Base-by-base conservation (phyloP, 1,284 basidiomycete genomes). In the Trichosporon sp. region DNA sequence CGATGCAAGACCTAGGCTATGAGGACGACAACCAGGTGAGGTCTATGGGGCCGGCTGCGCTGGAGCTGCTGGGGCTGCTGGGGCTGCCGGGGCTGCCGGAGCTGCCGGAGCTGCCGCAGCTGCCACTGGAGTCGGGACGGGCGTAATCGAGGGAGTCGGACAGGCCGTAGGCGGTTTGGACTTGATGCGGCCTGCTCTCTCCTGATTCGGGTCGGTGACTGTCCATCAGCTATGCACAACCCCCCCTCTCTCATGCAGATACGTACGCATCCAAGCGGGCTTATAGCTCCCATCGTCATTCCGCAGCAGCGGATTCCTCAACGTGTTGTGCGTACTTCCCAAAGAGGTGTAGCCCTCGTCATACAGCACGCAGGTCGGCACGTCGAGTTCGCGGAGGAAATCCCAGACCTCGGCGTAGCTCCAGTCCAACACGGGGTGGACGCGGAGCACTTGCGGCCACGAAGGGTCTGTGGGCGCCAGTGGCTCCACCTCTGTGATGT, bases 351-450 rank as follows among this genome's bases (percentile, higher is more conserved):
- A 99, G 91, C 97, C 97, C 83, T 92, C 87, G 79, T 99, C 94
- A 79, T 99, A 99, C 56, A 99, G 83, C 35, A 81, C 79, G 80
- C 96, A 99, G 83, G 96, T 99, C 2, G 90, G 91, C 11, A 98
- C 89, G 1, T 89, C 81, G 8, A 96, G 86, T 71, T 87, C 86
- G 6, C 90, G 86, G 46, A 99, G 85, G 84, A 96, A 99, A 0
- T 86, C 84, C 97, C 97, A 99, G 1, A 99, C 89, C 73, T 97
- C 90, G 1, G 85, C 80, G 83, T 99, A 99, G 0, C 89, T 87
- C 96, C 96, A 99, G 80, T 98, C 91, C 66, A 99, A 91, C 77
- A 99, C 93, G 0, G 97, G 96, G 81, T 99, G 96, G 35, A 99
- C 90, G 21, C 96, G 90, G 79, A 96, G 91, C 72, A 96, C 93